Conservation (phyloP, 768 basidiomycete species). For the Boletellus emodensis region DNA sequence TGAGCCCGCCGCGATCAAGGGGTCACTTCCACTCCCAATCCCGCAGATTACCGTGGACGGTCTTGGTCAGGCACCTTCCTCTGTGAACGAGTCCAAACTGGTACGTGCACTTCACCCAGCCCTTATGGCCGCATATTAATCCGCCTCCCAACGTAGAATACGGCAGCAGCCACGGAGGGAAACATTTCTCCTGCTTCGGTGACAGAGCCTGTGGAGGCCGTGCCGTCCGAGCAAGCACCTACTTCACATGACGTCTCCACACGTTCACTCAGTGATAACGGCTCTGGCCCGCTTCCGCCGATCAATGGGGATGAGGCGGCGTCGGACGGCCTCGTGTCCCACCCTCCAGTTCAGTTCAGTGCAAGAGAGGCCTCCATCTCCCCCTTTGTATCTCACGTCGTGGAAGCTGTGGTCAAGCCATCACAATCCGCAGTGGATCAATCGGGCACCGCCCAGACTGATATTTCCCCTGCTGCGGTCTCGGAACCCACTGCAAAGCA, state of each 20-base stretch:
- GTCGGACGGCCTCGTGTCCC: constrained; percentile 14
- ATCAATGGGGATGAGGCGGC: constrained; percentile 10
- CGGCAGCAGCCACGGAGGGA: constrained; percentile 21
- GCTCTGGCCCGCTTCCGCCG: constrained; percentile 8
- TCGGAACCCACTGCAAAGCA: not conserved
- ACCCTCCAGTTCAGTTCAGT: constrained; percentile 12
- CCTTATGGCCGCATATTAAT: not conserved
- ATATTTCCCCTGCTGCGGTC: not conserved
- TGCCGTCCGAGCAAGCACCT: constrained; percentile 1
- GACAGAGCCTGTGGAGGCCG: not conserved
- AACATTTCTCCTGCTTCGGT: constrained; percentile 4
- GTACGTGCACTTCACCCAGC: constrained; percentile 4
- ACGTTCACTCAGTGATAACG: constrained; percentile 39
- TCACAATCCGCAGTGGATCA: not conserved
- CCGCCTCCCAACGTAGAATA: constrained; percentile 11
- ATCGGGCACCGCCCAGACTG: not conserved
- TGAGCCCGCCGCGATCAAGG: constrained; percentile 10
- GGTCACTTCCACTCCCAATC: constrained; percentile 10
- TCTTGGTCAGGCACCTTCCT: constrained; percentile 22
- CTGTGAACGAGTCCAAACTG: constrained; percentile 19
- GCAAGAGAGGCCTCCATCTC: not conserved
- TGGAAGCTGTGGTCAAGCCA: not conserved
- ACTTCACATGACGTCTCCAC: constrained; percentile 23
- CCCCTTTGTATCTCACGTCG: not conserved
- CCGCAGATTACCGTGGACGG: constrained; percentile 18